Evolutionary conservation across 208 protist species (phyloP).

Genomic region (Crithidia thermophila): DNA sequence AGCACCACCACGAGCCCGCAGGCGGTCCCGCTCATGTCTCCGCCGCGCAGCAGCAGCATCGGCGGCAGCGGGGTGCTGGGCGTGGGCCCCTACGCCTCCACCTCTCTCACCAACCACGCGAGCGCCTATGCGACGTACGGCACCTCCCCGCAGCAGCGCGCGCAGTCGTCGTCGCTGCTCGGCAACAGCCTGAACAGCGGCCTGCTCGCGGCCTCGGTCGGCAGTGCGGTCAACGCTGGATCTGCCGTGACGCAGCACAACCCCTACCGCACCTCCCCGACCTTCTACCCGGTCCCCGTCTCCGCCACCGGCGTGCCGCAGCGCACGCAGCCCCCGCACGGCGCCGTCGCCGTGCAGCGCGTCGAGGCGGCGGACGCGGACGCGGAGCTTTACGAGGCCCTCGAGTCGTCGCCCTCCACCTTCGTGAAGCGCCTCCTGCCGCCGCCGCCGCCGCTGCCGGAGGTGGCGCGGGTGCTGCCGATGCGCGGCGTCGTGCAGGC

Average conservation of each 20-base stretch:
- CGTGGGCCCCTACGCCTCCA: background rate
- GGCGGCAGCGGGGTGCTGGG: conserved; percentile 5
- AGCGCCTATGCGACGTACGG: background rate
- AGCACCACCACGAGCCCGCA: conserved; percentile 21
- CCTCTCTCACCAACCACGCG: background rate
- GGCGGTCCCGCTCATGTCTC: conserved; percentile 22
- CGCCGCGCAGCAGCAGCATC: conserved; percentile 33
- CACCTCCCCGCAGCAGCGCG: conserved; percentile 1
- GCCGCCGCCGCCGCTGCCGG: conserved; percentile 36
- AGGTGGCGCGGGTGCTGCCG: conserved; percentile 30
- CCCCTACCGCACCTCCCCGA: conserved; percentile 24
- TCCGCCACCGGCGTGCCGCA: too few species aligned
- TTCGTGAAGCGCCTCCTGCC: conserved; percentile 36
- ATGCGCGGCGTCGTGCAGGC: conserved; percentile 29
- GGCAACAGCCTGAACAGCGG: conserved; percentile 18
- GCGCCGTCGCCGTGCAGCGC: conserved; percentile 7
- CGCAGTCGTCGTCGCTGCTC: conserved; percentile 8
- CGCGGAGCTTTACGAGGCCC: conserved; percentile 16
- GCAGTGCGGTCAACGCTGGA: background rate
- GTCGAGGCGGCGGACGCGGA: conserved; percentile 26
- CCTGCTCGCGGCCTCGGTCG: conserved; percentile 2
- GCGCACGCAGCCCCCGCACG: background rate
- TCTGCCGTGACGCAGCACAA: conserved; percentile 24
- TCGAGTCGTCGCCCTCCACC: conserved; percentile 28
- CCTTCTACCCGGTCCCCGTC: conserved; percentile 2